These are phyloP conservation scores for Fusarium bulbicola DNA, from an alignment of 2,329 filamentous ascomycete species.

Conservation along the genomic window DNA sequence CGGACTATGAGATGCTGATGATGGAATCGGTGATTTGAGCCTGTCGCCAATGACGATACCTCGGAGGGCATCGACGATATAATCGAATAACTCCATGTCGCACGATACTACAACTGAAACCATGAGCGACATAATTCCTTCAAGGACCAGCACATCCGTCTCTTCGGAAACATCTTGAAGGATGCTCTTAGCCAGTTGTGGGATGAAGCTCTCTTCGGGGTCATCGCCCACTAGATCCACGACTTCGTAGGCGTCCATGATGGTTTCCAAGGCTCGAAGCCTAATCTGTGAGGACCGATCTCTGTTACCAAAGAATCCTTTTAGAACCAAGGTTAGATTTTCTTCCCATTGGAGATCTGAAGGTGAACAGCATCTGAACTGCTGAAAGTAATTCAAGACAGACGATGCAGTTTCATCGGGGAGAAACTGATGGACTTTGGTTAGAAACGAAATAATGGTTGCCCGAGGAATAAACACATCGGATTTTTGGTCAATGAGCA, in stretches of 20 bases:
- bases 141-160: slow-evolving; percentile 70
- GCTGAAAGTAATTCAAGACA: slow-evolving; percentile 73
- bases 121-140: slow-evolving; percentile 71
- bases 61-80: slow-evolving; percentile 63
- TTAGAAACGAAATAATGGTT: slow-evolving; percentile 73
- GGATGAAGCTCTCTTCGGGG: slow-evolving; percentile 65
- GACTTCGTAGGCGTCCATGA: slow-evolving; percentile 68
- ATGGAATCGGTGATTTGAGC: slow-evolving; percentile 53
- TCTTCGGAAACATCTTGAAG: slow-evolving; percentile 70
- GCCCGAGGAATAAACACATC: slow-evolving; percentile 70
- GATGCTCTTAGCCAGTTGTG: slow-evolving; percentile 68
- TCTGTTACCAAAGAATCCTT: slow-evolving; percentile 70
- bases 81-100: slow-evolving; percentile 66
- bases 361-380: slow-evolving; percentile 76
- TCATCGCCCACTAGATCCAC: slow-evolving; percentile 67
- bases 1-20: slow-evolving; percentile 40
- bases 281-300: slow-evolving; percentile 69
- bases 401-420: slow-evolving; percentile 71
- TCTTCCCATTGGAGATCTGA: slow-evolving; percentile 74
- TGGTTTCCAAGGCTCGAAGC: slow-evolving; percentile 67
- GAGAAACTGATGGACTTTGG: slow-evolving; percentile 67
- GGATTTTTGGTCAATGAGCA: slow-evolving; percentile 54
- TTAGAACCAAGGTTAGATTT: slow-evolving; percentile 68
- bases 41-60: slow-evolving; percentile 61
- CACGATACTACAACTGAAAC: slow-evolving; percentile 70